phyloP scores from a whole-genome alignment of 805 yeast species.

The Hanseniaspora lindneri region DNA sequence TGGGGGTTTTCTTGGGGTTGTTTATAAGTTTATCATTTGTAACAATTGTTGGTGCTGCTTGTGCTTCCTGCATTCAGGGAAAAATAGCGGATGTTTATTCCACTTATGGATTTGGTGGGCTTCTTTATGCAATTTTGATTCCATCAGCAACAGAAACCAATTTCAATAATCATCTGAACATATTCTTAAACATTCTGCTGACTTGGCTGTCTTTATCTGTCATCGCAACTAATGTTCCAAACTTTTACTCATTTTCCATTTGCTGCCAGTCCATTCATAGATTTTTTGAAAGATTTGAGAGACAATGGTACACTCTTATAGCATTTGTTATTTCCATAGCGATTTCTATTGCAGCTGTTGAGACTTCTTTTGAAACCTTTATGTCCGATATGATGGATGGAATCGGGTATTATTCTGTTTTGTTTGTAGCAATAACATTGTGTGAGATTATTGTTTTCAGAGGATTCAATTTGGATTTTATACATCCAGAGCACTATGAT shows the following conservation, averaged over 20 bases:
- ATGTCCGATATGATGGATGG: slow-evolving; percentile 83
- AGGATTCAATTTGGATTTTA: slow-evolving; percentile 42
- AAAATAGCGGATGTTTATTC: slow-evolving; percentile 38
- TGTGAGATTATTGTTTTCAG: slow-evolving; percentile 77
- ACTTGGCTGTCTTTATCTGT: slow-evolving; percentile 70
- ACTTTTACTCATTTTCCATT: slow-evolving; percentile 81
- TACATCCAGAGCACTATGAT: slow-evolving; percentile 52
- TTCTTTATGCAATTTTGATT: slow-evolving; percentile 66
- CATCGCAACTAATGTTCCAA: slow-evolving; percentile 84
- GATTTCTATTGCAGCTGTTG: slow-evolving; percentile 77
- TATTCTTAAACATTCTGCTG: slow-evolving; percentile 83
- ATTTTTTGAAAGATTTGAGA: slow-evolving; percentile 60
- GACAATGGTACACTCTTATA: slow-evolving; percentile 66
- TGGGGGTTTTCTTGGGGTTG: slow-evolving; percentile 53
- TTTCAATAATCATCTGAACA: slow-evolving; percentile 63
- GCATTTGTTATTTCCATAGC: slow-evolving; percentile 73
- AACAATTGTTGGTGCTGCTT: slow-evolving; percentile 76
- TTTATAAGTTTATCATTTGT: slow-evolving; percentile 58
- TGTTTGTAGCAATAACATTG: slow-evolving; percentile 63
- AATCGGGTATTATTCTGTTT: slow-evolving; percentile 82
- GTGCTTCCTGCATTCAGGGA: slow-evolving; percentile 22
- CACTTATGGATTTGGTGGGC: slow-evolving; percentile 60
- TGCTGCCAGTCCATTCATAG: slow-evolving; percentile 80
- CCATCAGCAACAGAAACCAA: slow-evolving; percentile 11
- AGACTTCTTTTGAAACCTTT: slow-evolving; percentile 45